Percentiles rank a stretch among this genome's conserved stretches.
These are phyloP conservation scores for Bondarzewia mesenterica DNA, from an alignment of 1,284 basidiomycete genomes.

Conservation along the genomic window DNA sequence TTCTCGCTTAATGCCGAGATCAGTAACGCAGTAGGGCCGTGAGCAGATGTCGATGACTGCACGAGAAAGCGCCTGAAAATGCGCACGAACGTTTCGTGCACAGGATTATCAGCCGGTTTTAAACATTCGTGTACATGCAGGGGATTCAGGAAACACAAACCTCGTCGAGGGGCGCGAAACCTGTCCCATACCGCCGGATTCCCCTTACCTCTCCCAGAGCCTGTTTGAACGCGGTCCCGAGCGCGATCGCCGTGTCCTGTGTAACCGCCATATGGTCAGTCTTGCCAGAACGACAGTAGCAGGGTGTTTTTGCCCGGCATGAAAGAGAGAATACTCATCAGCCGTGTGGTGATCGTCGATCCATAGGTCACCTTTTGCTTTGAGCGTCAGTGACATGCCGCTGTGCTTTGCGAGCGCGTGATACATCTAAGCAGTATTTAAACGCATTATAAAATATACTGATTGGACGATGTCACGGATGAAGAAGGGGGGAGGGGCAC, in stretches of 20 bases:
- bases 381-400: conserved; percentile 83
- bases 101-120: too few species aligned
- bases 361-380: conserved; percentile 92
- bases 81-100: not conserved
- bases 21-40: conserved; percentile 90
- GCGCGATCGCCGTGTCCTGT: conserved; percentile 92
- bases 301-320: too few species aligned
- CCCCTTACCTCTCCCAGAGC: conserved; percentile 94
- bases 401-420: conserved; percentile 92
- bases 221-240: conserved; percentile 92
- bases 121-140: too few species aligned
- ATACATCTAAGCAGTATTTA: conserved; percentile 76
- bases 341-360: conserved; percentile 99
- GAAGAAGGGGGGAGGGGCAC: conserved; percentile 17
- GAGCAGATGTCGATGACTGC: conserved; percentile 98
- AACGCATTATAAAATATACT: conserved; percentile 1
- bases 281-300: conserved; percentile 7
- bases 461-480: not conserved
- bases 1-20: conserved; percentile 87
- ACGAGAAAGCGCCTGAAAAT: conserved; percentile 75
- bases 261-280: conserved; percentile 16
- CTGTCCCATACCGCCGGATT: conserved; percentile 93
- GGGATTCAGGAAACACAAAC: conserved; percentile 32
- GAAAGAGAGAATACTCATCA: conserved; percentile 51
- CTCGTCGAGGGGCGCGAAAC: conserved; percentile 96